These are phyloP conservation scores for Lolium perenne DNA, from an alignment of 176 grass and related monocot species.

Conservation along the genomic window DNA sequence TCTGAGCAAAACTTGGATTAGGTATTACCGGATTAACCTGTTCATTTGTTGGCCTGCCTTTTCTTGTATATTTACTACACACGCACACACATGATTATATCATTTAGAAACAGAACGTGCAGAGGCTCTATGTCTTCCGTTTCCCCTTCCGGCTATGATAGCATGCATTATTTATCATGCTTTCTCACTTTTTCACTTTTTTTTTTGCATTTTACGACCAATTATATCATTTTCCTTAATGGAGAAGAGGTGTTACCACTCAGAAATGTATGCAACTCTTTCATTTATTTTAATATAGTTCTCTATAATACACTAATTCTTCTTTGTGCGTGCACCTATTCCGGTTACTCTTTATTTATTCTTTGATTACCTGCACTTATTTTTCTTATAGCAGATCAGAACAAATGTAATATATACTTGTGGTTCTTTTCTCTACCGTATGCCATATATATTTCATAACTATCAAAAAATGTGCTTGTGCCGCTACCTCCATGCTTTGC, in stretches of 20 bases:
- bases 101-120: neutral
- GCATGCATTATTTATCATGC: slow-evolving; percentile 19
- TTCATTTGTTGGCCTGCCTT: slow-evolving; percentile 11
- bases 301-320: neutral
- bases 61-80: neutral
- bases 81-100: too few relatives aligned
- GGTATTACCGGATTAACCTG: neutral
- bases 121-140: neutral
- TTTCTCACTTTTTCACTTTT: neutral
- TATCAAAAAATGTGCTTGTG: slow-evolving; percentile 24
- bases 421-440: neutral
- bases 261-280: neutral
- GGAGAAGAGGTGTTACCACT: neutral
- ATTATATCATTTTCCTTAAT: slow-evolving; percentile 1
- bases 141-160: neutral
- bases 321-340: neutral
- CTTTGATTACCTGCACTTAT: slow-evolving; percentile 11
- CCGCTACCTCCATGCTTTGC: slow-evolving; percentile 33
- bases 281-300: neutral
- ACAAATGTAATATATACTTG: neutral
- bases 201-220: neutral
- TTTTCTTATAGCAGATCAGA: neutral
- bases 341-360: neutral
- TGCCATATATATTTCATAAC: slow-evolving; percentile 26
- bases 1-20: neutral